Base-by-base conservation (phyloP, 768 basidiomycete species). In the Ephemerocybe angulata region DNA sequence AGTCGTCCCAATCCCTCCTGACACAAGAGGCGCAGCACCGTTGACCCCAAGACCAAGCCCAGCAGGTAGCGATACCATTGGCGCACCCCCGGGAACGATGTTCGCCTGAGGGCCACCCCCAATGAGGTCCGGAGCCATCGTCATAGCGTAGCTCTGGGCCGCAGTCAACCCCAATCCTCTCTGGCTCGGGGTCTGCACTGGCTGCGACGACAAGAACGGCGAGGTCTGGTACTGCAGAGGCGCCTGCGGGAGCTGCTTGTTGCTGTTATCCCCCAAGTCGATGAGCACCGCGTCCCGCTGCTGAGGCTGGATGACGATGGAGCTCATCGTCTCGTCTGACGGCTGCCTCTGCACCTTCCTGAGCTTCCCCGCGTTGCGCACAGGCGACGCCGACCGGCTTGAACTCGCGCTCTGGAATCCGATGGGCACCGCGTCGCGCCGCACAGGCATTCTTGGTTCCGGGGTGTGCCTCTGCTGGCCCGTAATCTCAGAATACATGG, bases 401-500 rank as follows among this genome's bases (percentile, higher is more conserved):
- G 46, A 22, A 11, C 33, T 25, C 10, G 46, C 28, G 15, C 25
- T 19, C n/a, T 21, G 24, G 37, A 29, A 21, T 24, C 40, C 35
- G 31, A 55, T 49, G 4, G 65, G 58, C 63, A 53, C 59, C 55
- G 51, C 57, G 38, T 66, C 67, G 55, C 73, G 72, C 70, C 78
- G 79, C 59, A 88, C 76, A 19, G 88, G 87, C 67, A 85, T 80
- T n/a, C 88, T 79, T n/a, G 87, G 82, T 62, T 89, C 86, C 5
- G 89, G 84, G 38, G 74, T 79, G 25, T 72, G 73, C 29, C 80
- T 78, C 58, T 82, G 82, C 31, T 74, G 63, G 19, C 89, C 88
- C 10, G 87, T 91, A 47, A 84, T 64, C 65, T 87, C 81, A 54
- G 87, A 83, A 67, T 86, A 92, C 35, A 91, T 63, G 41, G 82